Base-by-base conservation (phyloP, 2,329 filamentous ascomycete species). In the Cladophialophora carrionii region DNA sequence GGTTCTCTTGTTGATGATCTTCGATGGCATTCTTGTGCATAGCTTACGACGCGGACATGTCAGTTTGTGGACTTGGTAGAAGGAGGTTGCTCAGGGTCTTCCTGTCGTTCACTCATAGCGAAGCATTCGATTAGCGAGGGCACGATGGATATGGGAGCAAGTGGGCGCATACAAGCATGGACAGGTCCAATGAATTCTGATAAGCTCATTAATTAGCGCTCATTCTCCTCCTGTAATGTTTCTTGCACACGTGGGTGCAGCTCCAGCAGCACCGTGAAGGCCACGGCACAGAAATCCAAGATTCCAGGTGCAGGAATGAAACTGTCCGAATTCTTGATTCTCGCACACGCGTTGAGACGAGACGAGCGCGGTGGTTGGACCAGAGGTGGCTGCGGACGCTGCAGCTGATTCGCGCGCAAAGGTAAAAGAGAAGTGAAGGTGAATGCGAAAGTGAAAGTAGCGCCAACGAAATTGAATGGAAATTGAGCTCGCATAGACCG, bases 121-220 rank as follows among this genome's bases (percentile, higher is more conserved):
- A 48, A 46, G 56, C 56, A 49, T 58, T 43, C 31, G 20, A 41
- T 32, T 31, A 32, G 41, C 26, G 41, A 48, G 20, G 56, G 37
- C 17, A 49, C 26, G 41, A 58, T 58, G 24, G 26, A 58, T 17
- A 46, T 43, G 46, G 43, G 24, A 29, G 7, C 20, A 32, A 41
- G 12, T 31, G 22, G 55, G 20, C 24, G 55, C 20, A 41, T 17
- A 26, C 20, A 29, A 24, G 22, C 14, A 29, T 48, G 41, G 37
- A 46, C 22, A 8, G 41, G 14, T 34, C 20, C 48, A 6, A 29
- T 41, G 29, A 26, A 57, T 57, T 57, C 37, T 57, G 37, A 41
- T 26, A 37, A 20, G n/a, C 17, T 48, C n/a, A 31, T 26, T 2
- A 4, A 43, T 31, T 4, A 12, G 8, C 34, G 24, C 37, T 37